Evolutionary conservation across 345 rosid species (phyloP).

Genomic region (Bruguiera gymnorhiza): DNA sequence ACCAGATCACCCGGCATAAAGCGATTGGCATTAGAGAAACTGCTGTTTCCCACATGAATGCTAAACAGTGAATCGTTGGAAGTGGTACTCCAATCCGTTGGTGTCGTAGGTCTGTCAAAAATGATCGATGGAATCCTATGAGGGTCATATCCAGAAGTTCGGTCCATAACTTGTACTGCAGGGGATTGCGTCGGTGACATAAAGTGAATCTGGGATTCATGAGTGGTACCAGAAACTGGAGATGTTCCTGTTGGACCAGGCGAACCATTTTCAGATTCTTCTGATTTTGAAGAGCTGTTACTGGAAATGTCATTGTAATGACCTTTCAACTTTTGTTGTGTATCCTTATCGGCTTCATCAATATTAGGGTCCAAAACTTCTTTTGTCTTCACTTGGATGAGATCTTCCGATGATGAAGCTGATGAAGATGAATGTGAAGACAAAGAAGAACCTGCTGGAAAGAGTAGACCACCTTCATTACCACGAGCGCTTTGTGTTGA

Average conservation of each 20-base stretch:
- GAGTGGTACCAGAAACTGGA: slow-evolving; percentile 41
- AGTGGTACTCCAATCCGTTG: slow-evolving; percentile 60
- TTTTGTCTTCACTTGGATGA: slow-evolving; percentile 17
- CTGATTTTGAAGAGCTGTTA: slow-evolving; percentile 22
- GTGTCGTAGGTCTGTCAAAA: slow-evolving; percentile 43
- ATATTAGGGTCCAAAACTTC: background rate
- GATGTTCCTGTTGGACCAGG: slow-evolving; percentile 21
- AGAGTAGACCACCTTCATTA: slow-evolving; percentile 4
- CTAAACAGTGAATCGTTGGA: slow-evolving; percentile 74
- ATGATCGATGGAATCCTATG: slow-evolving; percentile 52
- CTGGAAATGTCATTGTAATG: background rate
- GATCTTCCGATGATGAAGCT: slow-evolving; percentile 37
- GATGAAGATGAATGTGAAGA: slow-evolving; percentile 30
- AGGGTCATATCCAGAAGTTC: slow-evolving; percentile 43
- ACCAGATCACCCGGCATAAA: slow-evolving; percentile 14
- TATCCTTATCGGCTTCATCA: background rate
- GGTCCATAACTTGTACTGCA: slow-evolving; percentile 69
- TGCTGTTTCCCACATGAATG: slow-evolving; percentile 53
- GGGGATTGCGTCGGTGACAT: slow-evolving; percentile 53
- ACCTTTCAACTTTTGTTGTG: slow-evolving; percentile 5
- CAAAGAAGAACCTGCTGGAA: slow-evolving; percentile 27
- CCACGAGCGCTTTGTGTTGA: slow-evolving; percentile 4
- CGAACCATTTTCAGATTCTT: slow-evolving; percentile 14
- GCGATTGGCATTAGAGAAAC: slow-evolving; percentile 43
- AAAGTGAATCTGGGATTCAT: slow-evolving; percentile 22